phyloP scores from a whole-genome alignment of 2,329 filamentous ascomycete genomes.

The Pestalotiopsis sp. region DNA sequence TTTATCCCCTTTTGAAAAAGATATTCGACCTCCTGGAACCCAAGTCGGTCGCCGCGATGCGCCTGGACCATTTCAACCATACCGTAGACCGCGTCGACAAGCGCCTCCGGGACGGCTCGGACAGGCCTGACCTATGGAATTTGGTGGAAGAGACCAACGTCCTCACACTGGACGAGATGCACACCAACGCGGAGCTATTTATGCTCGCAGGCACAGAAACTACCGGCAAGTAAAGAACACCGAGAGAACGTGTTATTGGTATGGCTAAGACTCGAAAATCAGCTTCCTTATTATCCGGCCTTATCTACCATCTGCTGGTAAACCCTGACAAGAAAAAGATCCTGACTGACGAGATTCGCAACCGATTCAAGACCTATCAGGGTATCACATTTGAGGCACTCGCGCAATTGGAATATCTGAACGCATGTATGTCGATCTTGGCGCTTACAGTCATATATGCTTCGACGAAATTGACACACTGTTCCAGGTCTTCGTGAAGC shows the following conservation, averaged over 20 bases:
- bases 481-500: slow-evolving; percentile 15
- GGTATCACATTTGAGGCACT: slow-evolving; percentile 1
- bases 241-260: neutral
- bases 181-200: slow-evolving; percentile 13
- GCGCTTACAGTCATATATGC: neutral
- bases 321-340: slow-evolving; percentile 1
- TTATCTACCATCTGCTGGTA: slow-evolving; percentile 4
- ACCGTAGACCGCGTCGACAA: slow-evolving; percentile 30
- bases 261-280: neutral
- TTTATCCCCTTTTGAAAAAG: slow-evolving; percentile 23
- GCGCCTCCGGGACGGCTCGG: slow-evolving; percentile 26
- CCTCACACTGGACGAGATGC: slow-evolving; percentile 16
- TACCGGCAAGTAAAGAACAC: neutral
- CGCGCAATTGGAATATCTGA: slow-evolving; percentile 8
- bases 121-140: slow-evolving; percentile 29
- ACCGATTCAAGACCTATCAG: neutral
- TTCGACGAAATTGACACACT: neutral
- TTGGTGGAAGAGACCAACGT: slow-evolving; percentile 21
- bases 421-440: neutral
- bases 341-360: slow-evolving; percentile 3
- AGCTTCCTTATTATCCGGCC: slow-evolving; percentile 6
- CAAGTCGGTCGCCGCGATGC: slow-evolving; percentile 21
- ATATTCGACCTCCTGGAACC: slow-evolving; percentile 25
- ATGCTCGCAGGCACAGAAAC: slow-evolving; percentile 12
- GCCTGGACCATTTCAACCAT: slow-evolving; percentile 22